Conservation (phyloP, 2,329 filamentous ascomycete genomes). For the Colletotrichum lupini region DNA sequence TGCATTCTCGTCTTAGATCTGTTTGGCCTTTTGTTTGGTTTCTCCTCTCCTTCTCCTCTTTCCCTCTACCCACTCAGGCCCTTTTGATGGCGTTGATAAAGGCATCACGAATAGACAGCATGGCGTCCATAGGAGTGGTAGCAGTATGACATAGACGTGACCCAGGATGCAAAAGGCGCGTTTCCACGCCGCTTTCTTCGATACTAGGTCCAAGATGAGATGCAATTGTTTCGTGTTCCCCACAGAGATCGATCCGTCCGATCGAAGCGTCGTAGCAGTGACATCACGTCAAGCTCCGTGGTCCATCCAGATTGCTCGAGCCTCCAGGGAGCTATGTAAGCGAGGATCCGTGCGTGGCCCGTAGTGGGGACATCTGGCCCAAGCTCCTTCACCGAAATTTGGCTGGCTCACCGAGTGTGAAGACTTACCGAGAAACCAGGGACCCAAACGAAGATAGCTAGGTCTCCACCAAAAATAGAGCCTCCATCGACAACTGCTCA, state of each 20-base stretch:
- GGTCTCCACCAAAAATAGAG: conserved; percentile 21
- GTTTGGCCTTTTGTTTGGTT: neutral
- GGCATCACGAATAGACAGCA: conserved; percentile 21
- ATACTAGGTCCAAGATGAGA: neutral
- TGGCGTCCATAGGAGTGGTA: neutral
- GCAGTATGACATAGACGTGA: conserved; percentile 1
- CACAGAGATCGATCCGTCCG: neutral
- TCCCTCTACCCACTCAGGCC: neutral
- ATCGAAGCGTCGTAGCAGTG: conserved; percentile 18
- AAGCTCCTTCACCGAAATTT: neutral
- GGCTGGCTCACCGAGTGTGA: neutral
- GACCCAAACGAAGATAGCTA: neutral
- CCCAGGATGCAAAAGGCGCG: neutral
- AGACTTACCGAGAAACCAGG: conserved; percentile 17
- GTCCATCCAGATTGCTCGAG: neutral
- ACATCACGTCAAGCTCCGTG: conserved; percentile 14
- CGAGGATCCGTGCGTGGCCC: neutral
- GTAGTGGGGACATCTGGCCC: too few relatives aligned
- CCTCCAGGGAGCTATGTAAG: neutral
- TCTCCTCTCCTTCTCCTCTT: neutral
- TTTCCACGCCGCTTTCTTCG: neutral
- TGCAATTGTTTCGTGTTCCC: neutral
- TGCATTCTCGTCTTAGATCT: neutral
- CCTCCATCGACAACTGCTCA: neutral
- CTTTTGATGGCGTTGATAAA: conserved; percentile 7